Base-by-base conservation (phyloP, 768 basidiomycete species). In the Leccinum subgranulosum region DNA sequence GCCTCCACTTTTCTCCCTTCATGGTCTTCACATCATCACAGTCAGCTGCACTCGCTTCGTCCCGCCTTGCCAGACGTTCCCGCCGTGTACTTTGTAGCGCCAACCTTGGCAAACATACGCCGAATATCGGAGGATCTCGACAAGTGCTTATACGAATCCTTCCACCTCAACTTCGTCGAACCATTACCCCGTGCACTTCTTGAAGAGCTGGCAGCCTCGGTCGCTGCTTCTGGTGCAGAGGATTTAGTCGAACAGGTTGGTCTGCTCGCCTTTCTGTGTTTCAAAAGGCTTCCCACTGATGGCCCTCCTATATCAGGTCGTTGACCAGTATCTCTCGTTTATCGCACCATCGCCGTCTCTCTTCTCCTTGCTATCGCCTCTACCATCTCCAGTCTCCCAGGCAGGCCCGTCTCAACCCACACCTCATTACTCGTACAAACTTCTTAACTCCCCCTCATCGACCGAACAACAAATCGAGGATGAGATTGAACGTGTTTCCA, bases 321-420 rank as follows among this genome's bases (percentile, higher is more conserved):
- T 94, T 47, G 97, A 99, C 70, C 97, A 99, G 74, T 96, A 98
- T 70, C 82, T 99, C 17, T 95, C 97, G 50, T 99, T 98, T 74
- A 88, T 99, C 49, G 83, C 92, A 1, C 97, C 97, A 28, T 94
- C 94, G 3, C 85, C 91, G 4, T 92, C 92, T 4, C 78, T 98
- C 25, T 99, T 98, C 76, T 97, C 95, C 31, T 81, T 98, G 17
- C 73, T 97, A 9, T 84, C 92, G 2, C 82, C 84, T 8, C 73
- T 79, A 1, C 69, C 79, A 10, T 71, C 78, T 23, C 55, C 74
- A 11, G 60, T 75, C 14, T 58, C 74, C 19, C 65, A 73, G 31
- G 60, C 77, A 3, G 59, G 75, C 12, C 65, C 78, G 28, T 68
- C 74, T 9, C 71, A 74, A 25, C 64, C 76, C 3, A 72, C 64